A percentile compares a stretch with the other conserved stretches of the same genome.
phyloP scores from a whole-genome alignment of 768 basidiomycete genomes.

The Boletales sp. region DNA sequence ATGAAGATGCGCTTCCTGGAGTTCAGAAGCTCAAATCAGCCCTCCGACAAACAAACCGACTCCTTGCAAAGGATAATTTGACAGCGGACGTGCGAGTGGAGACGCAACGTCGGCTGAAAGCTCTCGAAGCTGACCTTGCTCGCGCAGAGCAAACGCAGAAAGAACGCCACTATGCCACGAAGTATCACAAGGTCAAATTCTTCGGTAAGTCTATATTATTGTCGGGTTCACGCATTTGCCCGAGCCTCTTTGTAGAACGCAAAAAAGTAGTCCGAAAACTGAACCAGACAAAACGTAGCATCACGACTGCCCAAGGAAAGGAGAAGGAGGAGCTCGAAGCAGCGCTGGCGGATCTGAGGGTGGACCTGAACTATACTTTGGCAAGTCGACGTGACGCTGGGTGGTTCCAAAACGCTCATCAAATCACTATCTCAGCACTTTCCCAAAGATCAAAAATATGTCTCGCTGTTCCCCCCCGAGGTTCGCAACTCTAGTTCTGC shows the following conservation, averaged over 20 bases:
- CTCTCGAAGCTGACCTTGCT: conserved; percentile 70
- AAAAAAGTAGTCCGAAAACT: conserved; percentile 83
- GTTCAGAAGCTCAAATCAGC: conserved; percentile 85
- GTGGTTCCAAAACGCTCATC: background rate
- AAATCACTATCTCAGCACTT: conserved; percentile 54
- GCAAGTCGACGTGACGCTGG: conserved; percentile 36
- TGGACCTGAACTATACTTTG: conserved; percentile 88
- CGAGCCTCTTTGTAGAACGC: conserved; percentile 52
- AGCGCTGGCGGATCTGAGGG: conserved; percentile 59
- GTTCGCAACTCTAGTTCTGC: conserved; percentile 25
- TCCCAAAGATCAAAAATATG: conserved; percentile 82
- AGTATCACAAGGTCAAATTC: conserved; percentile 92
- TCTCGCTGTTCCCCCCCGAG: conserved; percentile 83
- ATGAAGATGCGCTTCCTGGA: conserved; percentile 45
- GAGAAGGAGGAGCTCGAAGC: conserved; percentile 42
- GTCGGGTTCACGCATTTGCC: background rate
- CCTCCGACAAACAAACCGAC: conserved; percentile 75
- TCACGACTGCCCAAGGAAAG: conserved; percentile 36
- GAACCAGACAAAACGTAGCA: conserved; percentile 56
- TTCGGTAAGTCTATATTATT: conserved; percentile 59
- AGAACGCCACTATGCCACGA: conserved; percentile 68
- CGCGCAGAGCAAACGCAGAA: conserved; percentile 59
- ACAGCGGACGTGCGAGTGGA: conserved; percentile 82
- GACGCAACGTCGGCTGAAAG: conserved; percentile 73
- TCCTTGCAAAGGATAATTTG: conserved; percentile 82